Base-by-base conservation (phyloP, 78 protist genomes). In the Protostelium mycophagum region DNA sequence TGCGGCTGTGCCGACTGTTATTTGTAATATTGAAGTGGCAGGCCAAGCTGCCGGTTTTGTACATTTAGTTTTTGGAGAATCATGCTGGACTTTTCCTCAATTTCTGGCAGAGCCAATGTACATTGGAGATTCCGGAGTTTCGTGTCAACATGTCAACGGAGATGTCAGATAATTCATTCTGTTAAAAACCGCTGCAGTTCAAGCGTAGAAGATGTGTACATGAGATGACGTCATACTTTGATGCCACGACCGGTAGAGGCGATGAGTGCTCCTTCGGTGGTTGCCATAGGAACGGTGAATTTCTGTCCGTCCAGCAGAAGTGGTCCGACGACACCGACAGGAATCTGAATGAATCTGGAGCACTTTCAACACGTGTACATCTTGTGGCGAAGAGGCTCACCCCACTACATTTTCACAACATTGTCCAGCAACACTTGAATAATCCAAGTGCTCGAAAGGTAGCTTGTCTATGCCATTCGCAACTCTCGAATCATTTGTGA, bases 341-440 rank as follows among this genome's bases (percentile, higher is more conserved):
- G 98, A 0, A 97, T 89, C 36, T 97, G 98, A 28, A 97, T 92
- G 85, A 92, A 97, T 35, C 73, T 51, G n/a, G n/a, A n/a, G n/a
- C n/a, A n/a, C n/a, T n/a, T n/a, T n/a, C n/a, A n/a, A n/a, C n/a
- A n/a, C n/a, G n/a, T n/a, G n/a, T n/a, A n/a, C n/a, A n/a, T n/a
- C n/a, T n/a, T n/a, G n/a, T n/a, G n/a, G n/a, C n/a, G n/a, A 28
- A n/a, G n/a, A n/a, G 73, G 16, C 73, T 51, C 73, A 51, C 73
- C 99, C 99, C 63, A 98, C 51, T 0, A 97, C 96, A 90, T 94
- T 96, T 90, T 98, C 99, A 85, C 98, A 96, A 85, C 96, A 94
- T n/a, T 88, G 88, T 5, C 98, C 98, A 23, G 38, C 38, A 34
- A 96, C 93, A 28, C 83, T 83, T 38, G 85, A 37, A 90, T 96